Evolutionary conservation across 805 yeast genomes (phyloP), one percentile per base, ranked within the genome.

Genomic region (Candida vartiovaarae): DNA sequence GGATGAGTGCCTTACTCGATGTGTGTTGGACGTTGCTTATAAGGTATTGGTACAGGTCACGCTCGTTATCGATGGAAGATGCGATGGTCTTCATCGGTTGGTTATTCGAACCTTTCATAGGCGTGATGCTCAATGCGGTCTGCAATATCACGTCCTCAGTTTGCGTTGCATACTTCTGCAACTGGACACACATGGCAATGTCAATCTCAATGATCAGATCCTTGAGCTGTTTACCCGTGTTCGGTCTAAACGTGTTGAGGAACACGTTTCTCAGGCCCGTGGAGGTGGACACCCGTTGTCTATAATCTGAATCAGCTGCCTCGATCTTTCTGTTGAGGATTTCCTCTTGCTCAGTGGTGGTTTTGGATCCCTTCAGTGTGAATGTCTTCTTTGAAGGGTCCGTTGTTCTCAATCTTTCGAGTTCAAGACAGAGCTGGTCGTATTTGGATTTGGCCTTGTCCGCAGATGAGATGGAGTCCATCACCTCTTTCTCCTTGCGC

Each of bases 381-480:
- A 90, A 80, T 49, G 84, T 83, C 54, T 87, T 87, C 62, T 84
- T 86, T 45, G 83, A 74, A 23, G 95, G 96, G 59, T 91, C 97
- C 0, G 86, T 75, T 36, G 80, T 73, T 57, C 83, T 79, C 36
- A 89, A 72, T 54, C 84, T 82, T 53, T 91, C 97, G 62, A 87
- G 75, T 54, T 93, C 98, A 42, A 80, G 84, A 56, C 96, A 88
- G 26, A 89, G 66, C 42, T 85, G 80, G 57, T 76, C 78, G 61
- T 93, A 91, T 60, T 79, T 80, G 32, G 67, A 54, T 62, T 84
- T 86, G 11, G 97, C 95, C 74, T 91, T 91, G 51, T 87, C 96
- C 2, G 95, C 96, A 36, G 77, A 75, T 44, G 71, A 68, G 40
- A 89, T 90, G 6, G 96, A 80, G 45, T 93, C 98, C 9, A 71